Evolutionary conservation across 768 basidiomycete genomes (phyloP), one percentile per base, ranked within the genome.

Genomic region (Leccinellum luteum): DNA sequence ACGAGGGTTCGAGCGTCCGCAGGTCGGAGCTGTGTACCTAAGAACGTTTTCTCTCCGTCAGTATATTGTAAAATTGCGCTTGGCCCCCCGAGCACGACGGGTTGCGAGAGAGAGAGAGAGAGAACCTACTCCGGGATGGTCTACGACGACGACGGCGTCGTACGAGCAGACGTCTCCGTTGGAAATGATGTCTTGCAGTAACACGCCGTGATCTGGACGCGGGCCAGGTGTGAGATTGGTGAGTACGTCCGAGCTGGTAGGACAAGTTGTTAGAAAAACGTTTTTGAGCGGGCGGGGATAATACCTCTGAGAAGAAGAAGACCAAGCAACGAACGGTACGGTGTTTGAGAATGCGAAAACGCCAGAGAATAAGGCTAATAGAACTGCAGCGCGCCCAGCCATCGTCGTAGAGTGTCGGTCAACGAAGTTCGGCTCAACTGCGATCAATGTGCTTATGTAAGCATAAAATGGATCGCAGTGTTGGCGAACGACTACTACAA

Each of bases 271-370:
- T 41, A 41, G 4, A 44, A 23, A n/a, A n/a, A n/a, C n/a, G n/a
- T n/a, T n/a, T n/a, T n/a, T n/a, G n/a, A n/a, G 6, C 14, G 30
- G 41, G n/a, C 38, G 21, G 59, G 3, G 21, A 58, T 2, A 2
- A n/a, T 67, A 88, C 89, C 76, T 78, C 45, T 80, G 75, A 23
- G 87, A 88, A 1, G 87, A 88, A 1, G 89, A 83, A 23, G 87
- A 88, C 89, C 90, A 92, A 12, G 83, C 82, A 2, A 92, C 70
- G 14, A 91, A 66, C 9, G 90, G 90, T 6, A 76, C 69, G 0
- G 88, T 87, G 56, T 84, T 77, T 9, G 80, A 81, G 71, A 82
- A 89, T 4, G 86, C 87, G 30, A 80, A 65, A 3, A 75, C 82
- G 6, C 62, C 28, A 2, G 69, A 57, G 6, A 79, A 66, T 21